A percentile compares a stretch with the other conserved stretches of the same genome.
These are phyloP conservation scores for Pulveroboletus sp. DNA, from an alignment of 768 basidiomycete species.

Conservation along the genomic window DNA sequence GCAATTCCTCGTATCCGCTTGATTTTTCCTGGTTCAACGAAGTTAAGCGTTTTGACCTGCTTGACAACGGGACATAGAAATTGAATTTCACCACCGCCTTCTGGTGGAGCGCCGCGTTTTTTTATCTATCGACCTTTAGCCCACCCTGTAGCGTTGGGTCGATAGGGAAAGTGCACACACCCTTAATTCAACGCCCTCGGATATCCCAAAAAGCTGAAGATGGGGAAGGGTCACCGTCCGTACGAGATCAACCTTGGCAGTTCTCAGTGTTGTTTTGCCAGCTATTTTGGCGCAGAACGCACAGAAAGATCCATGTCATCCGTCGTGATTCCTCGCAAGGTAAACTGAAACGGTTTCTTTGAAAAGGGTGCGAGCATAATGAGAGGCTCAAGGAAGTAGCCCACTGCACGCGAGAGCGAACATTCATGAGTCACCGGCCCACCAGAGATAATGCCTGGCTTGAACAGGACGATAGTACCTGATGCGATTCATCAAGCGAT, in stretches of 20 bases:
- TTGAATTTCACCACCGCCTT: constrained; percentile 89
- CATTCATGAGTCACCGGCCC: constrained; percentile 83
- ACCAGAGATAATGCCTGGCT: constrained; percentile 87
- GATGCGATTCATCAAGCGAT: neutral
- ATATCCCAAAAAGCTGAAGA: constrained; percentile 84
- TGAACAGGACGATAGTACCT: constrained; percentile 91
- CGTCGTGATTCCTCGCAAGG: constrained; percentile 85
- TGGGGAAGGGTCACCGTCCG: constrained; percentile 89
- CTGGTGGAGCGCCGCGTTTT: constrained; percentile 87
- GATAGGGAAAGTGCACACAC: constrained; percentile 42
- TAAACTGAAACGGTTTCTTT: constrained; percentile 79
- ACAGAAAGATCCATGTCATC: constrained; percentile 92
- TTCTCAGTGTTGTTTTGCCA: constrained; percentile 2
- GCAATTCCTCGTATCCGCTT: constrained; percentile 94
- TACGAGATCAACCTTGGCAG: constrained; percentile 71
- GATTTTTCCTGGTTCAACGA: constrained; percentile 86
- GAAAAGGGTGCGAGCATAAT: constrained; percentile 90
- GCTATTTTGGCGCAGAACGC: constrained; percentile 23
- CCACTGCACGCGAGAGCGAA: constrained; percentile 80
- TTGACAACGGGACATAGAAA: constrained; percentile 92
- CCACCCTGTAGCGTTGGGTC: neutral
- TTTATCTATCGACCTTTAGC: constrained; percentile 59
- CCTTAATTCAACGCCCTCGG: constrained; percentile 84
- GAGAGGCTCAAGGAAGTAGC: constrained; percentile 91
- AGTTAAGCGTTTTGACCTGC: constrained; percentile 88